Evolutionary conservation across 805 yeast genomes (phyloP), one percentile per base, ranked within the genome.

Genomic region (Ogataea saltuana): DNA sequence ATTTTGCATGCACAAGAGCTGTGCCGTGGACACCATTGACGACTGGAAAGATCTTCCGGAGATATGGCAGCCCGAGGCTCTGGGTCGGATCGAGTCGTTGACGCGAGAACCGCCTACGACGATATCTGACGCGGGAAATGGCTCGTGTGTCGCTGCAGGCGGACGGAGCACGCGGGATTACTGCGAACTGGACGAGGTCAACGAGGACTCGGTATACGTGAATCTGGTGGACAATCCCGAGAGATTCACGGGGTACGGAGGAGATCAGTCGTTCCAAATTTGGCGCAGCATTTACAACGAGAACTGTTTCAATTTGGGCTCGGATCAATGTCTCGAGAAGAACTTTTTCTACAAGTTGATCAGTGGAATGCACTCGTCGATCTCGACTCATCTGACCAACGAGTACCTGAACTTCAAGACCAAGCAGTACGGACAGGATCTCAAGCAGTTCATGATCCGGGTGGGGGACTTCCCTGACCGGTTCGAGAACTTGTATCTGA

Each of bases 221-320:
- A 88, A 90, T 57, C 74, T 93, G 44, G 72, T 83, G 16, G 87
- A 85, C 42, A 95, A 95, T 59, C 97, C 96, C 1, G 99, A 93
- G 65, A 74, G 98, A 57, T 93, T 87, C 68, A 95, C 99, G 0
- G 99, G 99, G 0, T 93, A 93, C 59, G 85, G 89, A 23, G 99
- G 99, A 22, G 80, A 83, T 39, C 96, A 93, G 58, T 88, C 97
- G 17, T 80, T 83, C 53, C 88, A 85, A 60, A 88, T 93, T 35
- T 93, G 99, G 99, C 73, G 80, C 30, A 88, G 95, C 51, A 89
- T 93, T 21, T 93, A 93, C 64, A 82, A 80, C 32, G 97, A 93
- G 55, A 90, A 90, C 69, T 89, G 97, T 62, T 90, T 90, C 67
- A 55, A 52, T 37, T 30, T 55, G 22, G 67, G 64, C 4, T 46